phyloP scores from a whole-genome alignment of 225 moss, liverwort and hornwort genomes.

The Sphagnum contortum region DNA sequence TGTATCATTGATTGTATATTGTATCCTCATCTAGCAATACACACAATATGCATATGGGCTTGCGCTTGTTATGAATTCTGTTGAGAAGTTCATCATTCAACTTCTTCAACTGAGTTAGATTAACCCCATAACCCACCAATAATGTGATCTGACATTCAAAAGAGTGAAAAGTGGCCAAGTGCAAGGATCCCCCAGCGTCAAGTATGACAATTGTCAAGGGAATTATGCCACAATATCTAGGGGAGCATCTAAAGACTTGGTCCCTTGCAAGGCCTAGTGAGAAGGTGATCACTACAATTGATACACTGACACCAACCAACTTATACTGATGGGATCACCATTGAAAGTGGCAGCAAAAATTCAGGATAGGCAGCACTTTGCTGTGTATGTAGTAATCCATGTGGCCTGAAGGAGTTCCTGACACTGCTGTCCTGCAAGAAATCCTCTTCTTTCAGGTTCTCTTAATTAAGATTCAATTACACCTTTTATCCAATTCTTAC shows the following conservation, averaged over 20 bases:
- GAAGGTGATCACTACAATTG: background rate
- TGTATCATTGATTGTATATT: no score
- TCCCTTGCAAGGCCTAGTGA: no score
- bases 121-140: background rate
- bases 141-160: no score
- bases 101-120: background rate
- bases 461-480: no score
- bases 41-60: background rate
- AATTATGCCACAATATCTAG: background rate
- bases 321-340: constrained; percentile 90
- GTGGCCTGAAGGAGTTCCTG: constrained; percentile 82
- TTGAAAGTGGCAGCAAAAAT: constrained; percentile 79
- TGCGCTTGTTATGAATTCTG: background rate
- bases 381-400: constrained; percentile 67
- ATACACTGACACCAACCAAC: constrained; percentile 66
- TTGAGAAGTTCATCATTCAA: background rate
- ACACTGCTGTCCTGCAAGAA: constrained; percentile 79
- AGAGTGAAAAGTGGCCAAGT: constrained; percentile 48
- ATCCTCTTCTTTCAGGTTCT: constrained; percentile 80
- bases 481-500: no score
- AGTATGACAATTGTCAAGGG: background rate
- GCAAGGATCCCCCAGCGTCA: constrained; percentile 46
- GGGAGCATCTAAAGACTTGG: no score
- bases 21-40: no score
- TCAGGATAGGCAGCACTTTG: constrained; percentile 44